Conservation (phyloP, 495 filamentous ascomycete genomes). For the Bacidia gigantensis region DNA sequence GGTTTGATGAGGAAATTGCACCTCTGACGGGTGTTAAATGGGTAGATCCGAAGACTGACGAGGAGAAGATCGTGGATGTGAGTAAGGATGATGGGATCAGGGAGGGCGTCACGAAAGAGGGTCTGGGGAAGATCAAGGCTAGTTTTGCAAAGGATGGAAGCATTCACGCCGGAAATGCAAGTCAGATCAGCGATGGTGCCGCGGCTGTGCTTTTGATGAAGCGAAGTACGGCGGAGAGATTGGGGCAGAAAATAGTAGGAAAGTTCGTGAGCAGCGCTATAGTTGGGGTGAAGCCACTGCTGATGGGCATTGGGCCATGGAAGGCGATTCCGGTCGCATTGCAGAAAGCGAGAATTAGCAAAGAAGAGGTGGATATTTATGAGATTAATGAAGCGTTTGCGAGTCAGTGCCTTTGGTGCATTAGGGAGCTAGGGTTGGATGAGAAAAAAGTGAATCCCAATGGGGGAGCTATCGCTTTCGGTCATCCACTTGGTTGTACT, state of each 20-base stretch:
- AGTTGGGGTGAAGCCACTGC: constrained; percentile 78
- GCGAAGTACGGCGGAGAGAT: constrained; percentile 74
- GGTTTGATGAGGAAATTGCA: constrained; percentile 86
- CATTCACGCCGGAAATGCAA: constrained; percentile 94
- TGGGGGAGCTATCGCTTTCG: constrained; percentile 97
- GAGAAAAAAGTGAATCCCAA: constrained; percentile 69
- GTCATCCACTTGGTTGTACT: constrained; percentile 90
- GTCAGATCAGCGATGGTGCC: constrained; percentile 89
- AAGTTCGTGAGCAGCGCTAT: constrained; percentile 78
- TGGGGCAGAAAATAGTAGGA: constrained; percentile 78
- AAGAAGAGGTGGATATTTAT: constrained; percentile 89
- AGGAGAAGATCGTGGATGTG: constrained; percentile 74
- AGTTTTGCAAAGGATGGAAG: constrained; percentile 84
- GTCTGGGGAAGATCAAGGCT: constrained; percentile 73
- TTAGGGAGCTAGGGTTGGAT: constrained; percentile 73
- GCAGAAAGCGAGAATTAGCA: constrained; percentile 69
- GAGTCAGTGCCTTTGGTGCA: constrained; percentile 86
- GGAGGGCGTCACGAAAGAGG: constrained; percentile 72
- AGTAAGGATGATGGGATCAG: constrained; percentile 79
- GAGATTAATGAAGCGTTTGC: constrained; percentile 99
- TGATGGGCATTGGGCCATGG: constrained; percentile 95
- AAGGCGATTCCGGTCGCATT: constrained; percentile 89
- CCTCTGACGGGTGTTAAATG: constrained; percentile 62
- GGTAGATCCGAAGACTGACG: constrained; percentile 81
- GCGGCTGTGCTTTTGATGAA: constrained; percentile 94